Evolutionary conservation across 2,329 filamentous ascomycete species (phyloP).

Genomic region (Purpureocillium lavendulum): DNA sequence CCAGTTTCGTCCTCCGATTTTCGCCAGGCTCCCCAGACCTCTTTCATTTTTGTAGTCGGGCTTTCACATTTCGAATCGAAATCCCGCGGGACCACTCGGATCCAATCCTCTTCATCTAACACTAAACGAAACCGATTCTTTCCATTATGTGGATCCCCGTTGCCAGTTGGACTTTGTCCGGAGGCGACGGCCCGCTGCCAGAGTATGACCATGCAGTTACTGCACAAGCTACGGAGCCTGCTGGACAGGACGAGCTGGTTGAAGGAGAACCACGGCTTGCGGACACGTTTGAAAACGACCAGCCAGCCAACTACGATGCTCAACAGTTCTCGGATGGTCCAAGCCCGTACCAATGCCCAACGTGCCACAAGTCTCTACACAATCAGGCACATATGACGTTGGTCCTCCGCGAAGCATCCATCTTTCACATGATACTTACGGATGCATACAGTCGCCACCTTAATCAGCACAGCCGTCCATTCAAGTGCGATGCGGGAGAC

Average conservation of each 20-base stretch:
- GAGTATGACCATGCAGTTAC: conserved; percentile 6
- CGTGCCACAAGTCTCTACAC: background rate
- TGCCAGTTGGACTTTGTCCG: conserved; percentile 1
- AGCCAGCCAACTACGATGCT: background rate
- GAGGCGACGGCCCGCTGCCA: conserved; percentile 8
- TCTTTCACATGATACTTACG: background rate
- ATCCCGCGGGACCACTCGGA: conserved; percentile 3
- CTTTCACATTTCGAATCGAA: conserved; percentile 8
- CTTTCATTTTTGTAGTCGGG: conserved; percentile 2
- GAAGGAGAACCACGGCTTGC: background rate
- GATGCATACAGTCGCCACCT: background rate
- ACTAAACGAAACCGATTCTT: conserved; percentile 2
- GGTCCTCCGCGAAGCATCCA: background rate
- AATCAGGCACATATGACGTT: background rate
- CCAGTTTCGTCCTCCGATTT: background rate
- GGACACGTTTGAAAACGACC: background rate
- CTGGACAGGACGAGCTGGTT: conserved; percentile 7
- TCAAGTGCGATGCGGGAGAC: conserved; percentile 1
- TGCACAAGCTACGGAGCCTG: conserved; percentile 5
- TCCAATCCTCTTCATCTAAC: conserved; percentile 2
- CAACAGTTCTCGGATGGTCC: background rate
- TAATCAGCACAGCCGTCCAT: background rate
- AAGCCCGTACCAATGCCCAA: background rate
- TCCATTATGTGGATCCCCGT: conserved; percentile 6
- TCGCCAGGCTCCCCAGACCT: conserved; percentile 4